These are phyloP conservation scores for Venturia aucupariae DNA, from an alignment of 2,329 filamentous ascomycete genomes.

Conservation along the genomic window DNA sequence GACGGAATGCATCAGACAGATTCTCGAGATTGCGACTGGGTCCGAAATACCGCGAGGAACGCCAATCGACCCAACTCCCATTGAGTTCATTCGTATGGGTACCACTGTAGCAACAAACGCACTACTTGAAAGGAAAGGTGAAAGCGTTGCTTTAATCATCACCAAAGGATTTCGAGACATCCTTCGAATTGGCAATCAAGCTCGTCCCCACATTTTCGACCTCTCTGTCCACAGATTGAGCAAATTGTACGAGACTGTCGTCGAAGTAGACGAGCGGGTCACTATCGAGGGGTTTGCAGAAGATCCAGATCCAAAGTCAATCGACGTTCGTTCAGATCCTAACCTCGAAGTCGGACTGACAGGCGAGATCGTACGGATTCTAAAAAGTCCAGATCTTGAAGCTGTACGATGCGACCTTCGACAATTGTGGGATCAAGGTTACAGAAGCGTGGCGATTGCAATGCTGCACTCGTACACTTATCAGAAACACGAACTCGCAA, in stretches of 20 bases:
- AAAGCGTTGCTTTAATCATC: slow-evolving; percentile 77
- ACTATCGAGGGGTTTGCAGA: slow-evolving; percentile 89
- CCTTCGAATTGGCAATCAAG: slow-evolving; percentile 82
- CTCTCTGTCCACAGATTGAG: slow-evolving; percentile 79
- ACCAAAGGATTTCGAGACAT: slow-evolving; percentile 85
- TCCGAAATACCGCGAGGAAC: slow-evolving; percentile 71
- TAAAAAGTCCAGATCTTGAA: slow-evolving; percentile 51
- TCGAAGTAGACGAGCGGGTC: slow-evolving; percentile 84
- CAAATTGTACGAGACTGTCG: slow-evolving; percentile 71
- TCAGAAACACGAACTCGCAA: slow-evolving; percentile 69
- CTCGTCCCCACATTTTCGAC: slow-evolving; percentile 82
- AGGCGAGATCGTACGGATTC: slow-evolving; percentile 63
- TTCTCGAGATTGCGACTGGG: slow-evolving; percentile 68
- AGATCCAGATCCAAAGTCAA: slow-evolving; percentile 59
- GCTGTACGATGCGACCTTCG: slow-evolving; percentile 53
- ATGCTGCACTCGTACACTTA: slow-evolving; percentile 91
- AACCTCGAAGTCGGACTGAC: slow-evolving; percentile 62
- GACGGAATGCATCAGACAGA: slow-evolving; percentile 78
- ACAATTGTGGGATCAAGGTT: slow-evolving; percentile 58
- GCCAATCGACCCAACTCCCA: slow-evolving; percentile 68
- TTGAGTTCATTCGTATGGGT: slow-evolving; percentile 91
- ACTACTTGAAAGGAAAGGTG: slow-evolving; percentile 79
- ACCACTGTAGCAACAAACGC: slow-evolving; percentile 94
- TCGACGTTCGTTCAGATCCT: slow-evolving; percentile 43
- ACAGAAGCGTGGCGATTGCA: slow-evolving; percentile 78